Conservation (phyloP, 805 yeast species). For the Clavispora santaluciae region DNA sequence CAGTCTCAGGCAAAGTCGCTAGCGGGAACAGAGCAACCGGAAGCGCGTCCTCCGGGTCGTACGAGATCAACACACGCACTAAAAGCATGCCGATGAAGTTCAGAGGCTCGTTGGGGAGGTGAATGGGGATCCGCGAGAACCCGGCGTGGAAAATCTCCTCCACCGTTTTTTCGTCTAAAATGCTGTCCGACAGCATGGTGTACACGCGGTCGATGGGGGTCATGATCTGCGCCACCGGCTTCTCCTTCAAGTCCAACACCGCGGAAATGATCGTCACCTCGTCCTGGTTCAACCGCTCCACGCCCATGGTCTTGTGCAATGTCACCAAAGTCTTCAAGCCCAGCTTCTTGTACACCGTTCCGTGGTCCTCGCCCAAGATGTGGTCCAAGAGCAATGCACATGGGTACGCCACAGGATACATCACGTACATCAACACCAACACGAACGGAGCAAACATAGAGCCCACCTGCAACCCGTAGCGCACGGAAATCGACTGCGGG, state of each 20-base stretch:
- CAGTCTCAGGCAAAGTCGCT: slow-evolving; percentile 94
- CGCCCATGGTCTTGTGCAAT: slow-evolving; percentile 91
- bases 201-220: slow-evolving; percentile 89
- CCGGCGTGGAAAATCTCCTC: slow-evolving; percentile 92
- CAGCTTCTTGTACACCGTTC: slow-evolving; percentile 86
- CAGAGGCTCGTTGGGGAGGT: slow-evolving; percentile 79
- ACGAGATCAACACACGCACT: slow-evolving; percentile 86
- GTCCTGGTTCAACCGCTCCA: slow-evolving; percentile 86
- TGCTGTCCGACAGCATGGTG: slow-evolving; percentile 78
- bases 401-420: slow-evolving; percentile 94
- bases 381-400: slow-evolving; percentile 75
- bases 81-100: slow-evolving; percentile 94
- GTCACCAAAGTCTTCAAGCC: slow-evolving; percentile 93
- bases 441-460: slow-evolving; percentile 90
- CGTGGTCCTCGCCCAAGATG: slow-evolving; percentile 91
- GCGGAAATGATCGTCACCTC: slow-evolving; percentile 95
- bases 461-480: slow-evolving; percentile 90
- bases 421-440: slow-evolving; percentile 70
- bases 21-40: slow-evolving; percentile 92
- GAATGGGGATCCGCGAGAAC: slow-evolving; percentile 91
- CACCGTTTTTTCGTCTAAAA: slow-evolving; percentile 78
- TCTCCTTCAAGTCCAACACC: slow-evolving; percentile 89
- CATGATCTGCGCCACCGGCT: slow-evolving; percentile 82
- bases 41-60: slow-evolving; percentile 93
- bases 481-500: slow-evolving; percentile 89